Conservation (phyloP, 2,329 filamentous ascomycete genomes). For the Botryotinia narcissicola region DNA sequence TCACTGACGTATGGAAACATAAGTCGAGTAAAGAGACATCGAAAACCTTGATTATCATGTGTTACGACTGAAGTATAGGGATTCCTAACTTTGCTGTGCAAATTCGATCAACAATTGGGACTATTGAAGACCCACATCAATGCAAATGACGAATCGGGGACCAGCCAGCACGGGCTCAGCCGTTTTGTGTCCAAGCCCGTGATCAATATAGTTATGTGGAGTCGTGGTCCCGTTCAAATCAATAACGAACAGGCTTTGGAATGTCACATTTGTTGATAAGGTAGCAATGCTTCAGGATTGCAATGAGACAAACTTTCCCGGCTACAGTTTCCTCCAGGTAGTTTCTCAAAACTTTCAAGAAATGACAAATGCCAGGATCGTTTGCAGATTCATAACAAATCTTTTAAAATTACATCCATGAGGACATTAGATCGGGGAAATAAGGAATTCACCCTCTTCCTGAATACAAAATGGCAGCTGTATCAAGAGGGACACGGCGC, state of each 20-base stretch:
- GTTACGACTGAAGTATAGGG: not conserved
- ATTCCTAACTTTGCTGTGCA: not conserved
- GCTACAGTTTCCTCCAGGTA: not conserved
- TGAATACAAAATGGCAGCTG: not conserved
- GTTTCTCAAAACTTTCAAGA: no score
- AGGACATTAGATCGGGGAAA: not conserved
- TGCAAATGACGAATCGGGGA: not conserved
- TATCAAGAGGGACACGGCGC: not conserved
- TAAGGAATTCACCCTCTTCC: not conserved
- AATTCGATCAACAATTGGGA: not conserved
- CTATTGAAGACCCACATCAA: not conserved
- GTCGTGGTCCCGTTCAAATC: not conserved
- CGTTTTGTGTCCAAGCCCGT: not conserved
- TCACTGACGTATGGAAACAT: not conserved
- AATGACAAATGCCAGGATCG: not conserved
- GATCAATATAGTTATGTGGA: not conserved
- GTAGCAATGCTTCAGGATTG: not conserved
- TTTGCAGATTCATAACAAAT: not conserved
- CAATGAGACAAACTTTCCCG: not conserved
- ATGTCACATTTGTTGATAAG: not conserved
- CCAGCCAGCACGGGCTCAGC: not conserved
- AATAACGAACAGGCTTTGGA: not conserved
- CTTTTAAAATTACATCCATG: no score
- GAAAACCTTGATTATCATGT: not conserved
- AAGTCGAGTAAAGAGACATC: not conserved